Evolutionary conservation across 2,329 filamentous ascomycete genomes (phyloP).

Genomic region (Talaromyces sp.): DNA sequence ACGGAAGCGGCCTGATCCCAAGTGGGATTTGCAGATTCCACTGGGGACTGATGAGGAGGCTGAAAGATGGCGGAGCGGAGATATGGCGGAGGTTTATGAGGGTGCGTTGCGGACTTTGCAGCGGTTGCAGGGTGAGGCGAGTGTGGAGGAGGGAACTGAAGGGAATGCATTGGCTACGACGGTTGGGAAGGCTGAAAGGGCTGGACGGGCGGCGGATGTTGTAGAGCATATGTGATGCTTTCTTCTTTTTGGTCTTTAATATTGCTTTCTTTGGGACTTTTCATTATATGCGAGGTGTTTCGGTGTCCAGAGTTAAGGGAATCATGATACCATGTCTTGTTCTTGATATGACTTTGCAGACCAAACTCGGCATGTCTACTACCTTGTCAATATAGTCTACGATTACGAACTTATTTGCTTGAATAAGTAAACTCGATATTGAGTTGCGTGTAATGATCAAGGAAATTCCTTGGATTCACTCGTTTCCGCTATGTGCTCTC

Average conservation of each 20-base stretch:
- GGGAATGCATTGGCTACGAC: slow-evolving; percentile 47
- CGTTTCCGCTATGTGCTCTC: slow-evolving; percentile 20
- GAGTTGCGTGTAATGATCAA: neutral
- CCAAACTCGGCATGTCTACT: neutral
- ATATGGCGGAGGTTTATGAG: slow-evolving; percentile 47
- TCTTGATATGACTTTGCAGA: slow-evolving; percentile 1
- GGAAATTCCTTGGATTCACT: slow-evolving; percentile 5
- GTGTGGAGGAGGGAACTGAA: slow-evolving; percentile 25
- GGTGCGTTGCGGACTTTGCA: slow-evolving; percentile 43
- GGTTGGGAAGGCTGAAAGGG: slow-evolving; percentile 51
- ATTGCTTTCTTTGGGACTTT: slow-evolving; percentile 10
- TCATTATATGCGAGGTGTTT: slow-evolving; percentile 19
- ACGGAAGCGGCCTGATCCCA: slow-evolving; percentile 11
- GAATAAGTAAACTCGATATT: neutral
- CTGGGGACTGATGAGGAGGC: slow-evolving; percentile 37
- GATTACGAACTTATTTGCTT: slow-evolving; percentile 1
- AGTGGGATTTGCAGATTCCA: slow-evolving; percentile 37
- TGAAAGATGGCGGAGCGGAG: slow-evolving; percentile 45
- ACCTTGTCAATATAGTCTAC: neutral
- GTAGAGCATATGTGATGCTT: slow-evolving; percentile 46
- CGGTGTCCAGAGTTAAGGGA: slow-evolving; percentile 9
- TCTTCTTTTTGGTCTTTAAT: slow-evolving; percentile 9
- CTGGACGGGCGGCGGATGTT: slow-evolving; percentile 49
- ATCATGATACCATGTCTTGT: slow-evolving; percentile 30
- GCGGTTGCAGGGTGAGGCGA: slow-evolving; percentile 41